Evolutionary conservation across 202 grass and related monocot genomes (phyloP).

Genomic region (Cymbopogon flexuosus): DNA sequence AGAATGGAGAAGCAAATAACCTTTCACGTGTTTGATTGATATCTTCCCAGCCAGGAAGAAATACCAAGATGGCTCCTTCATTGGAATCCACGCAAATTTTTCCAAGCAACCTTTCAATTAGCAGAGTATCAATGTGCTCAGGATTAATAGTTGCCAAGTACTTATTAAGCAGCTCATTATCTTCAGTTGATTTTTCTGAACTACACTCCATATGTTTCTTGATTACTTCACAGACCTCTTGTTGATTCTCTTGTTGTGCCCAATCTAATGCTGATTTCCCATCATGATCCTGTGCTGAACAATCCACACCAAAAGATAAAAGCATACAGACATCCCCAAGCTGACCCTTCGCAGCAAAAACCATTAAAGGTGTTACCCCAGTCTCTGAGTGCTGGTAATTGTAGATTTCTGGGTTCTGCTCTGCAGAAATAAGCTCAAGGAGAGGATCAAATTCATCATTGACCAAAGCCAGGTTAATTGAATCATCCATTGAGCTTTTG

Average conservation of each 20-base stretch:
- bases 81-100: constrained; percentile 77
- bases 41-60: constrained; percentile 98
- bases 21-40: constrained; percentile 84
- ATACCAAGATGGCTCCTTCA: constrained; percentile 84
- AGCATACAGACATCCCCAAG: constrained; percentile 83
- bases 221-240: constrained; percentile 59
- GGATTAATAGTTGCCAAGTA: constrained; percentile 72
- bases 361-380: constrained; percentile 88
- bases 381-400: constrained; percentile 84
- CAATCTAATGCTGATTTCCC: constrained; percentile 68
- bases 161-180: constrained; percentile 66
- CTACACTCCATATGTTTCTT: constrained; percentile 63
- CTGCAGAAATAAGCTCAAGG: constrained; percentile 70
- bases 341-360: constrained; percentile 82
- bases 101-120: constrained; percentile 67
- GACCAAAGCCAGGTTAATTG: constrained; percentile 70
- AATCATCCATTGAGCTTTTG: constrained; percentile 78
- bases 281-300: constrained; percentile 57
- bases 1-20: constrained; percentile 64
- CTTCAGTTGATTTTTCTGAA: constrained; percentile 50
- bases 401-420: constrained; percentile 65
- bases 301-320: constrained; percentile 90
- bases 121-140: constrained; percentile 67
- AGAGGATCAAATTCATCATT: constrained; percentile 91
- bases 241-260: constrained; percentile 75